These are phyloP conservation scores for Aspergillus ostianus DNA, from an alignment of 495 filamentous ascomycete species.

Conservation along the genomic window DNA sequence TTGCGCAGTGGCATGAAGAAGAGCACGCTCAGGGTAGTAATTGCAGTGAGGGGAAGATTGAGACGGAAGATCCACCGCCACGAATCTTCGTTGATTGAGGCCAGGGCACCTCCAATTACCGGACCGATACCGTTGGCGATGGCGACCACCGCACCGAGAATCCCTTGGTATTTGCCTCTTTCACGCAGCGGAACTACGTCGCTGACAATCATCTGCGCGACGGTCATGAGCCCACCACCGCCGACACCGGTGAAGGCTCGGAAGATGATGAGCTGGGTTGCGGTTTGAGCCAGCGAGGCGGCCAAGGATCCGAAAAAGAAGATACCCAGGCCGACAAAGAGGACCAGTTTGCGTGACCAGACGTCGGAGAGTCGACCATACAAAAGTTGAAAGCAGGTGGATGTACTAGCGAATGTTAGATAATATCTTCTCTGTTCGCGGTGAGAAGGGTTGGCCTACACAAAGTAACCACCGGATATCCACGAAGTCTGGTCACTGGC, in stretches of 20 bases:
- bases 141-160: slow-evolving; percentile 53
- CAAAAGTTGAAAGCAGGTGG: slow-evolving; percentile 54
- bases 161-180: slow-evolving; percentile 59
- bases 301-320: slow-evolving; percentile 56
- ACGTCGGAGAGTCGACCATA: slow-evolving; percentile 58
- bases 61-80: slow-evolving; percentile 60
- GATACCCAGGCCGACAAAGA: slow-evolving; percentile 49
- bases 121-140: slow-evolving; percentile 55
- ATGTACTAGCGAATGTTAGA: slow-evolving; percentile 33
- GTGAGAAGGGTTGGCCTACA: slow-evolving; percentile 30
- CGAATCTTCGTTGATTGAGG: slow-evolving; percentile 36
- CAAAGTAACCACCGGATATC: slow-evolving; percentile 56
- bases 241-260: slow-evolving; percentile 56
- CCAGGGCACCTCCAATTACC: slow-evolving; percentile 52
- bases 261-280: slow-evolving; percentile 53
- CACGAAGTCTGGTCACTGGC: slow-evolving; percentile 50
- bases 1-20: slow-evolving; percentile 52
- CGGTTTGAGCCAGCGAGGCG: slow-evolving; percentile 49
- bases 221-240: slow-evolving; percentile 55
- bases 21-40: slow-evolving; percentile 47
- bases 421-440: background rate
- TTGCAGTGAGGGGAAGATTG: slow-evolving; percentile 45
- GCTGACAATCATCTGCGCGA: slow-evolving; percentile 54
- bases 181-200: slow-evolving; percentile 55
- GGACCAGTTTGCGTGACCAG: slow-evolving; percentile 54